These are phyloP conservation scores for Wallacemonas sp. DNA, from an alignment of 208 protist genomes.

Conservation along the genomic window DNA sequence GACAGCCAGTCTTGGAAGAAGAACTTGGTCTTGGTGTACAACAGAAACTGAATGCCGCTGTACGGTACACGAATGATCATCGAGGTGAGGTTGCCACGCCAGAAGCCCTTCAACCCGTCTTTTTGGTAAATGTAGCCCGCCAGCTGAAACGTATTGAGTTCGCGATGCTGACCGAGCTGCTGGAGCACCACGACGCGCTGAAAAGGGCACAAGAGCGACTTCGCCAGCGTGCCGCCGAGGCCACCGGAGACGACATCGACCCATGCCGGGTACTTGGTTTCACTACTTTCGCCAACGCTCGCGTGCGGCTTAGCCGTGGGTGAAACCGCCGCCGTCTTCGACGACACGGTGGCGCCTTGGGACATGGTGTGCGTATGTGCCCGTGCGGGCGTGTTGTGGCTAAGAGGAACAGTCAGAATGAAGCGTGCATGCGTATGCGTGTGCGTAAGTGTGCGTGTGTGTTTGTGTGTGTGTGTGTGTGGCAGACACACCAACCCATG, in stretches of 20 bases:
- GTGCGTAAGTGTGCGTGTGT: constrained; percentile 10
- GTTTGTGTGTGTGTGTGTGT: constrained; percentile 7
- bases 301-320: neutral
- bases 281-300: constrained; percentile 20
- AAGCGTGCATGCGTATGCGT: neutral
- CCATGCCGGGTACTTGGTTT: constrained; percentile 75
- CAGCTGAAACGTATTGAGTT: constrained; percentile 41
- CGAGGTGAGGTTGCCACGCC: constrained; percentile 86
- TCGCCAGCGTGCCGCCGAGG: constrained; percentile 67
- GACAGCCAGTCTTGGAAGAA: constrained; percentile 64
- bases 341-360: too few relatives aligned
- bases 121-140: constrained; percentile 42
- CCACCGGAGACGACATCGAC: constrained; percentile 83
- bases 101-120: constrained; percentile 79
- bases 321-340: neutral
- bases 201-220: constrained; percentile 80
- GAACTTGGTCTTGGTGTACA: constrained; percentile 84
- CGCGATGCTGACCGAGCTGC: constrained; percentile 73
- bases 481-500: too few relatives aligned
- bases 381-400: too few relatives aligned
- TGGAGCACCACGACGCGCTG: constrained; percentile 86
- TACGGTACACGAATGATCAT: constrained; percentile 90
- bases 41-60: constrained; percentile 84
- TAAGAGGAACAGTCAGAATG: too few relatives aligned
- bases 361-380: too few relatives aligned